phyloP scores from a whole-genome alignment of 106 monocot genomes.

The Dendrobium officinale region DNA sequence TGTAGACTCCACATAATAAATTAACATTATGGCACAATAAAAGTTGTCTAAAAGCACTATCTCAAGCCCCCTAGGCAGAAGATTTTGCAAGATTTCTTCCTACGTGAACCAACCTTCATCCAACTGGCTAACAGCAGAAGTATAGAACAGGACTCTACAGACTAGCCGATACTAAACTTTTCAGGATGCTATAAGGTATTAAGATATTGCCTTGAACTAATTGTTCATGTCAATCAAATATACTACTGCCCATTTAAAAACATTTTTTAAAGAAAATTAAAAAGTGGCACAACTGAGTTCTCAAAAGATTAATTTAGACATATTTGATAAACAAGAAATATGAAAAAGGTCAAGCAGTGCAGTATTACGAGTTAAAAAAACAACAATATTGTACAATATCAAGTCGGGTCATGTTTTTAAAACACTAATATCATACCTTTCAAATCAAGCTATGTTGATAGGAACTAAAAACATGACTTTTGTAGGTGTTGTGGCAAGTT shows the following conservation, averaged over 20 bases:
- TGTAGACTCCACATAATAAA: neutral
- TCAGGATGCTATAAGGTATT: neutral
- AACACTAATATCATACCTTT: neutral
- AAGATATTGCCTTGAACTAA: neutral
- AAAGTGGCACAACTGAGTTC: neutral
- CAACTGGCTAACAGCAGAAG: no score
- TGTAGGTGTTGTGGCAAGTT: constrained; percentile 17
- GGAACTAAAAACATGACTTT: constrained; percentile 6
- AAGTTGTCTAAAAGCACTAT: neutral
- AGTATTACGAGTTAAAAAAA: neutral
- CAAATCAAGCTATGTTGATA: neutral
- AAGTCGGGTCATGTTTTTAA: neutral
- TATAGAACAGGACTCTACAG: neutral
- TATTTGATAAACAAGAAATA: neutral
- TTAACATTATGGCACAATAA: neutral
- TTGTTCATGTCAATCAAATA: neutral
- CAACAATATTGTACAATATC: neutral
- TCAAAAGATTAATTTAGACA: neutral
- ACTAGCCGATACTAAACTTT: neutral
- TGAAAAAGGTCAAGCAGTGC: neutral
- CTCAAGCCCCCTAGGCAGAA: neutral
- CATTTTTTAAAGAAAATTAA: neutral
- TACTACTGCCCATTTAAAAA: neutral
- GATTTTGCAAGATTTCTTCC: neutral
- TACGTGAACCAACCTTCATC: neutral